Percentiles rank a stretch among this genome's conserved stretches.
phyloP scores from a whole-genome alignment of 2,329 filamentous ascomycete species.

The Westerdykella aurantiaca region DNA sequence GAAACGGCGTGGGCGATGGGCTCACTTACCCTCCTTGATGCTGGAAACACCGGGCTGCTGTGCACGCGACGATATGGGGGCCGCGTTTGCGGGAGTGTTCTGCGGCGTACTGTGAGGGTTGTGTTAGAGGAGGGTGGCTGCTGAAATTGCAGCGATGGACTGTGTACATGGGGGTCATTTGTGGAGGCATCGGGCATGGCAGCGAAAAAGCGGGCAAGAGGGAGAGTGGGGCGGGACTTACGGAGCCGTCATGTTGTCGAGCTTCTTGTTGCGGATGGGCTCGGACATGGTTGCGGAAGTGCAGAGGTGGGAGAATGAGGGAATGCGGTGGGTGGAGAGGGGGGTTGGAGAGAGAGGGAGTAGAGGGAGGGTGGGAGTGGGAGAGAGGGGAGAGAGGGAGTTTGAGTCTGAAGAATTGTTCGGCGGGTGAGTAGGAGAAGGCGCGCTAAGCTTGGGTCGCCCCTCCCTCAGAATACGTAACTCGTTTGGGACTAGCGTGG shows the following conservation, averaged over 20 bases:
- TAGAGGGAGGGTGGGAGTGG: slow-evolving; percentile 17
- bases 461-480: slow-evolving; percentile 15
- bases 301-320: slow-evolving; percentile 15
- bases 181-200: slow-evolving; percentile 10
- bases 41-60: slow-evolving; percentile 90
- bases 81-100: slow-evolving; percentile 93
- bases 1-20: slow-evolving; percentile 1
- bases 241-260: slow-evolving; percentile 58
- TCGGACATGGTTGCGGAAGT: slow-evolving; percentile 53
- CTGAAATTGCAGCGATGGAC: slow-evolving; percentile 6
- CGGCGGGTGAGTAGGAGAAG: slow-evolving; percentile 23
- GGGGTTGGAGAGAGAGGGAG: slow-evolving; percentile 26
- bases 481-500: slow-evolving; percentile 9
- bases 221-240: slow-evolving; percentile 44
- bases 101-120: slow-evolving; percentile 73
- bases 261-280: slow-evolving; percentile 62
- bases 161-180: slow-evolving; percentile 5
- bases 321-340: slow-evolving; percentile 4
- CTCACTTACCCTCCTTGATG: slow-evolving; percentile 86
- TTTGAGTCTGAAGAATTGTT: slow-evolving; percentile 29
- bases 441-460: slow-evolving; percentile 19
- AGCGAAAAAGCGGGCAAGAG: neutral
- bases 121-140: slow-evolving; percentile 17
- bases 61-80: slow-evolving; percentile 94
- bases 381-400: slow-evolving; percentile 18